Percentiles rank a stretch among this genome's conserved stretches.
phyloP scores from a whole-genome alignment of 345 rosid genomes.

The Nephelium lappaceum region DNA sequence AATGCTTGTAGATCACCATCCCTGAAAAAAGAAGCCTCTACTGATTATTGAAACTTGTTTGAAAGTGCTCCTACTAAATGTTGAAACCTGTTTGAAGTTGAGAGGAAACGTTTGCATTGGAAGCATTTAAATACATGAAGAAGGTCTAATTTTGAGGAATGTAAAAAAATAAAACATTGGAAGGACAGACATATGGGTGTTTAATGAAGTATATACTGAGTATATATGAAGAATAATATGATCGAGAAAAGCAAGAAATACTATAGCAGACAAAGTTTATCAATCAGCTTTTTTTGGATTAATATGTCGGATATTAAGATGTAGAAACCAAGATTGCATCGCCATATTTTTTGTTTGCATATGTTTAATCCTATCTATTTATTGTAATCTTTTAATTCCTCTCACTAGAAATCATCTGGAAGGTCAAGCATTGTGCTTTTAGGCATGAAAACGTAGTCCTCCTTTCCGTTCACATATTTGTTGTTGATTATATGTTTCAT shows the following conservation, averaged over 20 bases:
- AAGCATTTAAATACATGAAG: neutral
- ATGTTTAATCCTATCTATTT: no score
- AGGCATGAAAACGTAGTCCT: no score
- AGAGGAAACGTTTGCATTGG: neutral
- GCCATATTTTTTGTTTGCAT: neutral
- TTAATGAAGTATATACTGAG: slow-evolving; percentile 6
- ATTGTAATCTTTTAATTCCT: no score
- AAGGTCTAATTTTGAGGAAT: neutral
- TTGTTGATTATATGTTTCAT: no score
- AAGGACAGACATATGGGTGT: neutral
- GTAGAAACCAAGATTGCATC: slow-evolving; percentile 5
- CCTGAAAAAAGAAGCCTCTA: neutral
- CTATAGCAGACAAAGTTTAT: neutral
- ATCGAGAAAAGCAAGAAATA: neutral
- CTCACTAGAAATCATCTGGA: no score
- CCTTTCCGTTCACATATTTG: no score
- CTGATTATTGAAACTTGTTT: neutral
- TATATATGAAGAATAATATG: slow-evolving; percentile 9
- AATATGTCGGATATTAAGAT: slow-evolving; percentile 11
- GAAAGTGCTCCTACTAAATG: neutral
- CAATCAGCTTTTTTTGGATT: neutral
- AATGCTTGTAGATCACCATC: neutral
- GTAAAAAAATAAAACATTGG: neutral
- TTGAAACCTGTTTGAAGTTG: neutral
- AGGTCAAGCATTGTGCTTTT: no score